Evolutionary conservation across 2,329 filamentous ascomycete species (phyloP), one percentile per base, ranked within the genome.

Genomic region (Ceratocystis huliohia): DNA sequence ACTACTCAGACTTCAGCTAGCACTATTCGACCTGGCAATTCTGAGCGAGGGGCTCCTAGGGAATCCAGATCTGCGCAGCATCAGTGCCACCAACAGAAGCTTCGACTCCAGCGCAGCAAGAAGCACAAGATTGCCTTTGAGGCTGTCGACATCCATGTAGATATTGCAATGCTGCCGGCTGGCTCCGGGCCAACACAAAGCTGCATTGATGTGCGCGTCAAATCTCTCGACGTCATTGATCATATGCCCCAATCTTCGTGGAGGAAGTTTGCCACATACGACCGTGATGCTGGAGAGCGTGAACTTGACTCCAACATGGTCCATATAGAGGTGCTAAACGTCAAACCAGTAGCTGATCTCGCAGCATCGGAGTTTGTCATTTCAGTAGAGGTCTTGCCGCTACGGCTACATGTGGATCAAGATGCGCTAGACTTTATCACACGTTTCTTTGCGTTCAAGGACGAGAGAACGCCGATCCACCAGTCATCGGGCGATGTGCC

Each of bases 361-460:
- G 88, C 91, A 17, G 94, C 93, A 0, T 90, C 92, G 0, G 94
- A 99, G 74, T 85, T 97, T 69, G 88, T 96, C 5, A 78, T 96
- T 17, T 88, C 88, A 71, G 87, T 84, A 15, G 88, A 85, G 0
- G 75, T 99, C 20, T 80, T 97, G 37, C 94, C 94, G 1, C 78
- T 99, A 33, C 85, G 94, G 56, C 80, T 99, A 1, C 94, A 99
- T 73, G 92, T 99, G 44, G 94, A 99, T 72, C 94, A 99, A 75
- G 94, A 99, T 75, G 93, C 94, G 0, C 82, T 99, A 3, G 94
- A 99, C 74, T 99, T 99, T 73, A 89, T 99, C 73, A 96, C 89
- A 1, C 86, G 94, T 1, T 99, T 99, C 79, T 99, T 99, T 72
- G 92, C 96, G 72, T 99, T 99, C 80, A 95, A 96, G 73, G 91